Evolutionary conservation across 2,329 filamentous ascomycete species (phyloP), one percentile per base, ranked within the genome.

Genomic region (Pseudogymnoascus sp.): DNA sequence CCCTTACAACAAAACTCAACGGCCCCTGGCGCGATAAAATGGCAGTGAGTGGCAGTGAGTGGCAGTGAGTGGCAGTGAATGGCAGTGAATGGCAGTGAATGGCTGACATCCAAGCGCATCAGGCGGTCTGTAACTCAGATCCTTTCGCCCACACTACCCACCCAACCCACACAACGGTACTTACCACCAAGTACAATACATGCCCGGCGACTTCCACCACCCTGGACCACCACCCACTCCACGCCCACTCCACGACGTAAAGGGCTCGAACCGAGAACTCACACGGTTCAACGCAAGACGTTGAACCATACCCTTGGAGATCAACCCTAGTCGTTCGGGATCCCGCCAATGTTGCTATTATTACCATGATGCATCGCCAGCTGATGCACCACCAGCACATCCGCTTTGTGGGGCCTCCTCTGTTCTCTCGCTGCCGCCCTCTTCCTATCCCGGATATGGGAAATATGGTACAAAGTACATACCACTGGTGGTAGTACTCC

Each of bases 231-330:
- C 31, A 8, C 3, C 31, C 31, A 53, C 14, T 24, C 24, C 46
- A 16, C 46, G 22, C 6, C 24, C 12, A 46, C 41, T 26, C 35
- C 19, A 50, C 16, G 40, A 14, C 19, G 1, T 5, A 31, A 56
- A 16, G 28, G n/a, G 46, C n/a, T 56, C 46, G 26, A 56, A 56
- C 46, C 46, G 46, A 56, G 46, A 56, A 33, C 22, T 31, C 26
- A 56, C 46, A 56, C 46, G 43, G 43, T 28, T 28, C 24, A 50
- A 26, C 41, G 24, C 43, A 31, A 53, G 26, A 53, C 46, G 46
- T 56, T 56, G 46, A 56, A 56, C 46, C 46, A 28, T 28, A 56
- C 46, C 46, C 46, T 56, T 56, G 46, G 46, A 56, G 46, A 56
- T 56, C 46, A 56, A 56, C 46, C 46, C 46, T 56, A 31, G 46